Conservation (phyloP, 148 eudicot species). For the Chenopodium album region DNA sequence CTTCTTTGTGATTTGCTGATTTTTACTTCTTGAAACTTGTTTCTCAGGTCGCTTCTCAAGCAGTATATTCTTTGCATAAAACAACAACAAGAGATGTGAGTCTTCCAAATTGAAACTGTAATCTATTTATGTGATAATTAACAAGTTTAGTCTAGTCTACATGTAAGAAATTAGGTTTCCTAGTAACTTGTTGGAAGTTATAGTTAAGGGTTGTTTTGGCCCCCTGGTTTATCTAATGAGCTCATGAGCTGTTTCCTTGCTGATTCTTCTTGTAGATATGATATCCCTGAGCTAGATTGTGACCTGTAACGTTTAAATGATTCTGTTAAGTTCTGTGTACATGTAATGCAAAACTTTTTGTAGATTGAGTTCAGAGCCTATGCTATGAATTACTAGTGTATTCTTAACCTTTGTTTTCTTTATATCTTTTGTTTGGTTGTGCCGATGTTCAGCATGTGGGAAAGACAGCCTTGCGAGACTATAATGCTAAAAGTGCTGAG, state of each 20-base stretch:
- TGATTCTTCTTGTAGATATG: neutral
- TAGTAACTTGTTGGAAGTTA: neutral
- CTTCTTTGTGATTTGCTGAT: constrained; percentile 4
- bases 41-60: constrained; percentile 73
- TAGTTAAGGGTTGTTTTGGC: neutral
- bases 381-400: no score
- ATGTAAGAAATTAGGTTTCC: neutral
- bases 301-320: no score
- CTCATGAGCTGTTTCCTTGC: neutral
- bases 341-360: neutral
- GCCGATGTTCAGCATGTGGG: constrained; percentile 56
- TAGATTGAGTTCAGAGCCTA: neutral
- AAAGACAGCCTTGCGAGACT: constrained; percentile 67
- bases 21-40: neutral
- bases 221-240: neutral
- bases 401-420: neutral
- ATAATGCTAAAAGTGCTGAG: constrained; percentile 80
- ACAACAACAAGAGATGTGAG: constrained; percentile 90
- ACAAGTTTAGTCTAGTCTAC: neutral
- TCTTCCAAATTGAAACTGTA: neutral
- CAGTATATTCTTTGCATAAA: constrained; percentile 96
- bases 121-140: no score
- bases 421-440: neutral
- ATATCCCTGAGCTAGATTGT: no score
- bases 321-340: no score